phyloP scores from a whole-genome alignment of 495 filamentous ascomycete species.

The Hypoxylon lenormandii region DNA sequence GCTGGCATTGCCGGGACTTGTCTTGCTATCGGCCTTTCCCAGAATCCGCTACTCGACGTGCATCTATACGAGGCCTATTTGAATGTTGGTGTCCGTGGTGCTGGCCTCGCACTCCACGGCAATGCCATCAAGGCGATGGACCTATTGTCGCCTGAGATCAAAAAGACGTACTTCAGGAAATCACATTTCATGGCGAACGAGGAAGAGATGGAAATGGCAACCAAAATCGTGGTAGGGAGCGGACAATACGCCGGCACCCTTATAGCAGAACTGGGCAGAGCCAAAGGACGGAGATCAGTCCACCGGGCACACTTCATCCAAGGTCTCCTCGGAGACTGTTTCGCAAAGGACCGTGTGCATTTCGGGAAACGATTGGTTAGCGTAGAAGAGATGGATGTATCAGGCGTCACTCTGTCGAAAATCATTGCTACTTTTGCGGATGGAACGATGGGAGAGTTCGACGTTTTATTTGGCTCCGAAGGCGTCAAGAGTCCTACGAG shows the following conservation, averaged over 20 bases:
- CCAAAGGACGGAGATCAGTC: not conserved
- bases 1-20: not conserved
- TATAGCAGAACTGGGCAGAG: slow-evolving; percentile 1
- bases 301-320: slow-evolving; percentile 5
- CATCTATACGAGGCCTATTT: not conserved
- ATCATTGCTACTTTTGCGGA: not conserved
- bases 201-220: slow-evolving; percentile 10
- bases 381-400: not conserved
- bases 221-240: not conserved
- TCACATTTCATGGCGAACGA: slow-evolving; percentile 2
- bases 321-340: not conserved
- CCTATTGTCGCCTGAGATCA: not conserved
- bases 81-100: not conserved
- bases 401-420: not conserved
- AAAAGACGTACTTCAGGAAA: not conserved
- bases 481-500: not conserved
- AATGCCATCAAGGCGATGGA: slow-evolving; percentile 7
- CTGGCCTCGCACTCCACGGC: not conserved
- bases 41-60: not conserved
- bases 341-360: not conserved
- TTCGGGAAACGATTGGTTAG: not conserved
- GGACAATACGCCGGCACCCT: not conserved
- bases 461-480: not conserved
- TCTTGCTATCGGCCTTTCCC: not conserved
- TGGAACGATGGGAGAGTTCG: not conserved